phyloP scores from a whole-genome alignment of 805 yeast genomes.

The Millerozyma miso region DNA sequence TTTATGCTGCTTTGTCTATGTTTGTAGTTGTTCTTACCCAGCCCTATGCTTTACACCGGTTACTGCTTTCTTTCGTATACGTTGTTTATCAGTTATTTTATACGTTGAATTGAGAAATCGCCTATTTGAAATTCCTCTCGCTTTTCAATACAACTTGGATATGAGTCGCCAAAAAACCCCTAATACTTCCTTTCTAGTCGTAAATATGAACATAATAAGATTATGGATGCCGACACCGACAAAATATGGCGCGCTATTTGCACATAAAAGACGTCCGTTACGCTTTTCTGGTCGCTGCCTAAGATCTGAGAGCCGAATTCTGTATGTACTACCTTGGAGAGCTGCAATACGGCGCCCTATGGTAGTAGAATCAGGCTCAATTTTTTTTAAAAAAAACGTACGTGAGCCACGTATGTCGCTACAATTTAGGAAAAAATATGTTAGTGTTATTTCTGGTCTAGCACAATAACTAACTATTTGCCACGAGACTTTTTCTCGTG shows the following conservation, averaged over 20 bases:
- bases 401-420: neutral
- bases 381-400: neutral
- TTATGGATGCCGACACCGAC: neutral
- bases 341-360: neutral
- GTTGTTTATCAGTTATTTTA: too few relatives aligned
- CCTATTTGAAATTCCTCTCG: neutral
- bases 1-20: too few relatives aligned
- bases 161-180: neutral
- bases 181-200: neutral
- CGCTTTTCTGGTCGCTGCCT: neutral
- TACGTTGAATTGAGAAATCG: neutral
- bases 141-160: neutral
- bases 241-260: neutral
- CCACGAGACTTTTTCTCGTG: slow-evolving; percentile 9
- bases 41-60: too few relatives aligned
- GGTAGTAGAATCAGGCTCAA: neutral
- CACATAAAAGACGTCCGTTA: neutral
- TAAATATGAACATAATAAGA: neutral
- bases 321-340: neutral
- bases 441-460: neutral
- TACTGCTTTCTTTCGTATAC: too few relatives aligned
- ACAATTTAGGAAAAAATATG: neutral
- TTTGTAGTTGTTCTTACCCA: too few relatives aligned
- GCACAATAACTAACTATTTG: neutral
- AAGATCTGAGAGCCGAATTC: neutral